These are phyloP conservation scores for Bassia scoparia DNA, from an alignment of 148 eudicot species.

Conservation along the genomic window DNA sequence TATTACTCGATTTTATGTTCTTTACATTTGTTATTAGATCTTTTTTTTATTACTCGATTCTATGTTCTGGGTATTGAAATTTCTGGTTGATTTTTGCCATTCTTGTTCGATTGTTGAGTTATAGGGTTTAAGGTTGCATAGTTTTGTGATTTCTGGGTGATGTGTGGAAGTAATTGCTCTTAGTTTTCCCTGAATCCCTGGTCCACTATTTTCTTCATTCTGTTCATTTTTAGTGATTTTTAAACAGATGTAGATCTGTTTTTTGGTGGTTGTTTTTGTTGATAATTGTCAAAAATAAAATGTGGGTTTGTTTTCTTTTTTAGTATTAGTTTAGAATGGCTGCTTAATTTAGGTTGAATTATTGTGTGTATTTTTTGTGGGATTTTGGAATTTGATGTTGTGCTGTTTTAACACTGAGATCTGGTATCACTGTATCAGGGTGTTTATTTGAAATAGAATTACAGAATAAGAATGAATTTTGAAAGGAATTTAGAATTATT, in stretches of 20 bases:
- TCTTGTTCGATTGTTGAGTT: no score
- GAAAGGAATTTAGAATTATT: not conserved
- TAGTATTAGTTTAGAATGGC: not conserved
- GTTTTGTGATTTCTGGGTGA: no score
- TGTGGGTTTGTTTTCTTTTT: conserved; percentile 24
- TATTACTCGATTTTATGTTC: no score
- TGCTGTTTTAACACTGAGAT: not conserved
- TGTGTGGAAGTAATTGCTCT: no score
- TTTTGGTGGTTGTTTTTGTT: conserved; percentile 9
- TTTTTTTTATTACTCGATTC: no score
- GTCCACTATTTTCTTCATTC: no score
- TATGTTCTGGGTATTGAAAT: no score
- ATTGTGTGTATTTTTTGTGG: not conserved
- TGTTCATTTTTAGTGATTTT: not conserved
- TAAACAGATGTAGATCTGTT: conserved; percentile 22
- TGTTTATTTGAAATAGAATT: not conserved
- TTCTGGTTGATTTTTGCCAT: no score
- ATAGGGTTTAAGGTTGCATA: no score
- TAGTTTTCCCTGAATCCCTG: no score
- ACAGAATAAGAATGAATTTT: not conserved
- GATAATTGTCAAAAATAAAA: not conserved
- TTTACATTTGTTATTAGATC: no score
- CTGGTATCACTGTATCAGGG: not conserved
- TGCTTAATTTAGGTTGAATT: conserved; percentile 2
- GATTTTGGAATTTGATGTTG: not conserved